A percentile compares a stretch with the other conserved stretches of the same genome.
These are phyloP conservation scores for Apophysomyces elegans DNA, from an alignment of 371 early-diverging fungal genomes.

Conservation along the genomic window DNA sequence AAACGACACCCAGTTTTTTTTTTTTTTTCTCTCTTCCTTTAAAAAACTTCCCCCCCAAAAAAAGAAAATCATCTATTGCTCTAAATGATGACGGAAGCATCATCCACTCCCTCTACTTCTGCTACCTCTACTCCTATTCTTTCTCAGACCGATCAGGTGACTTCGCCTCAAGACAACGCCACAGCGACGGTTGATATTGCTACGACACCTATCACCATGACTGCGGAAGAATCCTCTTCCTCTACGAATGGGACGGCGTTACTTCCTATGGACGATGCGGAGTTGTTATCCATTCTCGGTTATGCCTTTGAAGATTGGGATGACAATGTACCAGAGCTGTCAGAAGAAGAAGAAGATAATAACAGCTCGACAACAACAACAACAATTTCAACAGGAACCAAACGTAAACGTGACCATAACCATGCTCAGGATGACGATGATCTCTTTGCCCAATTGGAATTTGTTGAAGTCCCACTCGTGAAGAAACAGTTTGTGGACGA, in stretches of 20 bases:
- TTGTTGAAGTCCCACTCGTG: conserved; percentile 31
- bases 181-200: too few species aligned
- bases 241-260: too few species aligned
- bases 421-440: conserved; percentile 25
- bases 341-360: conserved; percentile 17
- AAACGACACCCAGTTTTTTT: not conserved
- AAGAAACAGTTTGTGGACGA: conserved; percentile 25
- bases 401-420: conserved; percentile 22
- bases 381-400: not conserved
- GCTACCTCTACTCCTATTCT: not conserved
- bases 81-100: not conserved
- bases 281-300: conserved; percentile 2
- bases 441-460: conserved; percentile 32
- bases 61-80: too few species aligned
- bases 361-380: too few species aligned
- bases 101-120: not conserved
- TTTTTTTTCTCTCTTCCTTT: too few species aligned
- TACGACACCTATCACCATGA: too few species aligned
- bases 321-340: conserved; percentile 13
- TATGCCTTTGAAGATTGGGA: conserved; percentile 8
- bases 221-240: not conserved
- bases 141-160: not conserved
- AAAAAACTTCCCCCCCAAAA: too few species aligned
- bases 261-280: conserved; percentile 5
- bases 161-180: conserved; percentile 1